A percentile compares a stretch with the other conserved stretches of the same genome.
These are phyloP conservation scores for Viola pubescens DNA, from an alignment of 441 rosid genomes.

Conservation along the genomic window DNA sequence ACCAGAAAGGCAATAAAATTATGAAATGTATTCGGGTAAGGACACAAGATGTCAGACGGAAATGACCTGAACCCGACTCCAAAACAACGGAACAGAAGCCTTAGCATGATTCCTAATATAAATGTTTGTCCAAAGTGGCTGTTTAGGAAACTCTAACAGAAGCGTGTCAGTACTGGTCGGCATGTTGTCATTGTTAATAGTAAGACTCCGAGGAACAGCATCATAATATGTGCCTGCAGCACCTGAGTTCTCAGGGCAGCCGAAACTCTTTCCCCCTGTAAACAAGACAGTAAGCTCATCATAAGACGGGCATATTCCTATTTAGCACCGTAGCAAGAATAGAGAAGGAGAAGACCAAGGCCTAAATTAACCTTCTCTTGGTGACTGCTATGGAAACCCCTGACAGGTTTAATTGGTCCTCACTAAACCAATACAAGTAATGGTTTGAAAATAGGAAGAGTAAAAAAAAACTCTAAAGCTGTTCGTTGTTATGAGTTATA, in stretches of 20 bases:
- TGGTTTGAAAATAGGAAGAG: no score
- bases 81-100: conserved; percentile 64
- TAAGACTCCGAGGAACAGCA: conserved; percentile 66
- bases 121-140: conserved; percentile 62
- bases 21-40: neutral
- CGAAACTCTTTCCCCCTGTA: conserved; percentile 57
- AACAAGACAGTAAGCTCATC: conserved; percentile 10
- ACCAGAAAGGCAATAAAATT: neutral
- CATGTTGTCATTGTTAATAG: conserved; percentile 49
- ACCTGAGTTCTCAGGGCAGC: conserved; percentile 59
- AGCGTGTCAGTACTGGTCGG: conserved; percentile 65
- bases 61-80: conserved; percentile 74
- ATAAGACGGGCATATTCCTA: neutral
- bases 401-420: no score
- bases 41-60: neutral
- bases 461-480: no score
- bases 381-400: no score
- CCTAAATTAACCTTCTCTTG: no score
- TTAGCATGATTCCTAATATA: conserved; percentile 46
- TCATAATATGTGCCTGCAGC: conserved; percentile 77
- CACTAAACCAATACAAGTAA: no score
- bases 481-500: no score
- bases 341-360: no score
- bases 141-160: conserved; percentile 63
- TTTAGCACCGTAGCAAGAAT: no score